Evolutionary conservation across 2,329 filamentous ascomycete species (phyloP).

Genomic region (Ascocoryne sarcoides): DNA sequence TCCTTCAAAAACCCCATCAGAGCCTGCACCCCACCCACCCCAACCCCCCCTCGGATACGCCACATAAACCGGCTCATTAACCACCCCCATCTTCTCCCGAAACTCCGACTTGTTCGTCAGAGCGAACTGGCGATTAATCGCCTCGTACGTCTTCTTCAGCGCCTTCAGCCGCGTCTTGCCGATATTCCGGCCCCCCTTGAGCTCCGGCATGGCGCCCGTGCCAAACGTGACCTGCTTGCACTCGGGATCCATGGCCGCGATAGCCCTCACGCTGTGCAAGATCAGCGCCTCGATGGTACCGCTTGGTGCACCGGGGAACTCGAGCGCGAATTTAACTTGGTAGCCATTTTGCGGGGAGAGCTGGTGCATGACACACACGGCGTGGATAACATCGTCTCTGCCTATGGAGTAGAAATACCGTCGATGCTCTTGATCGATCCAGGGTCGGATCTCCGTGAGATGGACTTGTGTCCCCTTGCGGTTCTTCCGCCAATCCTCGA

Average conservation of each 20-base stretch:
- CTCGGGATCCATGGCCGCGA: slow-evolving; percentile 46
- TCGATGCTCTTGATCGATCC: slow-evolving; percentile 74
- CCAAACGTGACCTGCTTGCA: slow-evolving; percentile 73
- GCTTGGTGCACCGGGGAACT: slow-evolving; percentile 80
- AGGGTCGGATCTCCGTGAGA: slow-evolving; percentile 80
- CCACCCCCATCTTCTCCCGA: slow-evolving; percentile 78
- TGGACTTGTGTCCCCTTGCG: slow-evolving; percentile 85
- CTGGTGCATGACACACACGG: slow-evolving; percentile 75
- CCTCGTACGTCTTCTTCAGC: slow-evolving; percentile 72
- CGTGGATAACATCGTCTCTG: slow-evolving; percentile 60
- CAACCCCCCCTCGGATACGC: slow-evolving; percentile 83
- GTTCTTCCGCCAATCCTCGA: slow-evolving; percentile 69
- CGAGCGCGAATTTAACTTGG: slow-evolving; percentile 94
- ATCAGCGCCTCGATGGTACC: slow-evolving; percentile 82
- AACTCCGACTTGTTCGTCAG: slow-evolving; percentile 82
- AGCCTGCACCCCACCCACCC: slow-evolving; percentile 72
- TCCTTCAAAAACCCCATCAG: slow-evolving; percentile 87
- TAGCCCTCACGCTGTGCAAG: slow-evolving; percentile 51
- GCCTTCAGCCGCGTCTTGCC: slow-evolving; percentile 73
- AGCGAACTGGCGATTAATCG: slow-evolving; percentile 72
- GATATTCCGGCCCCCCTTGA: slow-evolving; percentile 74
- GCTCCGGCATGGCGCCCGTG: slow-evolving; percentile 64
- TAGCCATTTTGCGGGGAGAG: slow-evolving; percentile 75
- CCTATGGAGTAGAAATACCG: slow-evolving; percentile 78
- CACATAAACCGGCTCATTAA: slow-evolving; percentile 79